phyloP scores from a whole-genome alignment of 73 alveolate species.

The Blepharisma stoltei region DNA sequence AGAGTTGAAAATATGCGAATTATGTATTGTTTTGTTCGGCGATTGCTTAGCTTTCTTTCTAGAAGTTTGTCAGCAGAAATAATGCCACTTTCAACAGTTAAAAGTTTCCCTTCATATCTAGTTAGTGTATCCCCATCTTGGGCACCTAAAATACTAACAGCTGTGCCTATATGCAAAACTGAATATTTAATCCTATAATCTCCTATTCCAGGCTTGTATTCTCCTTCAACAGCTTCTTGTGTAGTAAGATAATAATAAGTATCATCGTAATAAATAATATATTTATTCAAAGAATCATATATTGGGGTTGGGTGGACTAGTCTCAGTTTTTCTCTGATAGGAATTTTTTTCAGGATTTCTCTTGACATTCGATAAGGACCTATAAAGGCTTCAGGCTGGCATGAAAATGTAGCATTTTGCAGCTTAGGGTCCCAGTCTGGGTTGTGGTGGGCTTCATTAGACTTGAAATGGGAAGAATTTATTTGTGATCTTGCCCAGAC shows the following conservation, averaged over 20 bases:
- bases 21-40: not conserved
- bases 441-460: not conserved
- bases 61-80: not conserved
- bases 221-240: not conserved
- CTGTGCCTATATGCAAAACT: not conserved
- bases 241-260: not conserved
- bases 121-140: not conserved
- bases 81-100: not conserved
- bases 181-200: slow-evolving; percentile 10
- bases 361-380: not conserved
- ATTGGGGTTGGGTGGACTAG: not conserved
- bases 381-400: not conserved
- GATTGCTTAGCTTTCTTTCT: not conserved
- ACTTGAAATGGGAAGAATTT: not conserved
- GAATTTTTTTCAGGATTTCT: not conserved
- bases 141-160: not conserved
- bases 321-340: not conserved
- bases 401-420: not conserved
- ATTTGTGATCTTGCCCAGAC: not conserved
- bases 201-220: not conserved
- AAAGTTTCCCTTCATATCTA: not conserved
- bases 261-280: not conserved
- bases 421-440: not conserved
- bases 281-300: not conserved
- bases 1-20: not conserved